Percentiles rank a stretch among this genome's conserved stretches.
phyloP scores from a whole-genome alignment of 2,329 filamentous ascomycete genomes.

The Ophiocordyceps camponoti-floridani region DNA sequence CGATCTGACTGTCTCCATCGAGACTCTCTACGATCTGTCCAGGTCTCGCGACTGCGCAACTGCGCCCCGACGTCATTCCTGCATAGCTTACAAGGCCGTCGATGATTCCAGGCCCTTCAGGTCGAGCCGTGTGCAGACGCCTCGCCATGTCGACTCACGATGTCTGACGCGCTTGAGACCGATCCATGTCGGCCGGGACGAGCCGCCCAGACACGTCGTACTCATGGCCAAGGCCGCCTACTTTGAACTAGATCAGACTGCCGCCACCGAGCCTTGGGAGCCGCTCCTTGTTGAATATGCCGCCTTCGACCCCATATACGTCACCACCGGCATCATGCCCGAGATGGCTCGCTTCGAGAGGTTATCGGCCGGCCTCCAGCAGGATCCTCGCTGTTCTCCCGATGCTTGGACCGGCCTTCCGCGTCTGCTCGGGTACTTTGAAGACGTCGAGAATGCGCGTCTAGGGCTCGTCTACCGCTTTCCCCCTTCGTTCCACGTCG shows the following conservation, averaged over 20 bases:
- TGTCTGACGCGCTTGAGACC: constrained; percentile 11
- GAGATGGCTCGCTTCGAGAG: constrained; percentile 48
- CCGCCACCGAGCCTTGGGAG: constrained; percentile 25
- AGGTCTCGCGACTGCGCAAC: constrained; percentile 37
- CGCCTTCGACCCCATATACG: constrained; percentile 42
- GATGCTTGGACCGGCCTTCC: constrained; percentile 44
- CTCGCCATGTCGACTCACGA: constrained; percentile 38
- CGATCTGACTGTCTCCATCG: constrained; percentile 61
- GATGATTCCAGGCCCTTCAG: constrained; percentile 36
- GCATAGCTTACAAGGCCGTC: constrained; percentile 16
- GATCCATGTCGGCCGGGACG: constrained; percentile 17
- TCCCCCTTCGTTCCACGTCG: constrained; percentile 43
- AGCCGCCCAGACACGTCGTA: constrained; percentile 1
- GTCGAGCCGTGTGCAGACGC: constrained; percentile 42
- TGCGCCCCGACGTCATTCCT: constrained; percentile 11
- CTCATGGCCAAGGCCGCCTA: constrained; percentile 32
- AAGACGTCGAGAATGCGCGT: constrained; percentile 51
- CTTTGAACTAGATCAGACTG: constrained; percentile 24
- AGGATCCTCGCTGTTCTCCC: constrained; percentile 29
- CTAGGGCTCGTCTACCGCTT: constrained; percentile 62
- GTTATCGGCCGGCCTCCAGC: constrained; percentile 38
- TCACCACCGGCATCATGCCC: constrained; percentile 43
- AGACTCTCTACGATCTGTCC: constrained; percentile 63
- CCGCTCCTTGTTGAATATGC: constrained; percentile 57
- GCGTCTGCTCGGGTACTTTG: constrained; percentile 51